phyloP scores from a whole-genome alignment of 306 rosid species.

The Prunus persica region DNA sequence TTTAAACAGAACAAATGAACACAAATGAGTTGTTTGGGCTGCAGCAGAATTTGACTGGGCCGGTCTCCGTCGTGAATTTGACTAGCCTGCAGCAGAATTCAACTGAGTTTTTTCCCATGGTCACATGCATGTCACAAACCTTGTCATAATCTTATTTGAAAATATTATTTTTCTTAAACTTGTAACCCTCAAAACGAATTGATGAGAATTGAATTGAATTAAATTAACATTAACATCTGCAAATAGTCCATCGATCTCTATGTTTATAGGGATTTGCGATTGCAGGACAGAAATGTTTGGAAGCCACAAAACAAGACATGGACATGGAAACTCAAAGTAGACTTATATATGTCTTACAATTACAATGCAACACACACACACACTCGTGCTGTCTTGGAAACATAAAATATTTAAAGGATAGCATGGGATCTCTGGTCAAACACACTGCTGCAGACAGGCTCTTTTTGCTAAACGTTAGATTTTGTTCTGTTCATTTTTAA shows the following conservation, averaged over 20 bases:
- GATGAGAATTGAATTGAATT: background rate
- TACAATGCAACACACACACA: slow-evolving; percentile 34
- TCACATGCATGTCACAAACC: background rate
- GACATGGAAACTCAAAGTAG: slow-evolving; percentile 50
- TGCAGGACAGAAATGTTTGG: slow-evolving; percentile 40
- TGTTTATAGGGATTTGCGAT: slow-evolving; percentile 62
- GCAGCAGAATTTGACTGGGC: background rate
- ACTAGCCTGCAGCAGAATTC: background rate
- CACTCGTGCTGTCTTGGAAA: slow-evolving; percentile 87
- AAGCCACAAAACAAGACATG: slow-evolving; percentile 62
- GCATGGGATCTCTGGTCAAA: slow-evolving; percentile 59
- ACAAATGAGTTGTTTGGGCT: background rate
- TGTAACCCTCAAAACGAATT: background rate
- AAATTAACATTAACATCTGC: background rate
- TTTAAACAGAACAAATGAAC: background rate
- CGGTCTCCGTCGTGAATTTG: background rate
- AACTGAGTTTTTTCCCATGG: background rate
- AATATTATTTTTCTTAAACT: background rate
- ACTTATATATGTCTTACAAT: slow-evolving; percentile 34
- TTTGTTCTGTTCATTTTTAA: slow-evolving; percentile 30
- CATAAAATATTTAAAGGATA: slow-evolving; percentile 21
- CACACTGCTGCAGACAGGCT: slow-evolving; percentile 21
- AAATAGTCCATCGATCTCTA: background rate
- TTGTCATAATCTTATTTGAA: background rate
- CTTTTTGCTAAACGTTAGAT: slow-evolving; percentile 44